Conservation (phyloP, 805 yeast genomes). For the Hanseniaspora clermontiae region DNA sequence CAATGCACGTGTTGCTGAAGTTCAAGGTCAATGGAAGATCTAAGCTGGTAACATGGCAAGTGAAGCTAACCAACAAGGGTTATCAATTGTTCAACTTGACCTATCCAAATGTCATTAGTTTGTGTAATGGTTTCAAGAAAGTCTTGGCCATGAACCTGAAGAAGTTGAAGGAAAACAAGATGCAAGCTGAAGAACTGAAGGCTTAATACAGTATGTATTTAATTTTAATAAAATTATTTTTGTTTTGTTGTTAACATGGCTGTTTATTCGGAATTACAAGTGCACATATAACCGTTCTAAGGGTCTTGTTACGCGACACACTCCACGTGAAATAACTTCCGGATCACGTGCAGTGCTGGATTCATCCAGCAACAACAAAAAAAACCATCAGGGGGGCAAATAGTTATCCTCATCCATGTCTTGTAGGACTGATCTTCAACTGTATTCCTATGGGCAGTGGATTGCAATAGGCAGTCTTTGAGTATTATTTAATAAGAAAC, state of each 20-base stretch:
- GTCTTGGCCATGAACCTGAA: slow-evolving; percentile 20
- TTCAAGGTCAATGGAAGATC: slow-evolving; percentile 68
- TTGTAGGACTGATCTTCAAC: too few relatives aligned
- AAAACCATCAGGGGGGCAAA: too few relatives aligned
- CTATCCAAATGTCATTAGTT: slow-evolving; percentile 77
- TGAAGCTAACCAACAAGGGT: slow-evolving; percentile 79
- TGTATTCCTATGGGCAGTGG: too few relatives aligned
- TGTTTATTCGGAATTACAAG: background rate
- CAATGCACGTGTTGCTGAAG: slow-evolving; percentile 85
- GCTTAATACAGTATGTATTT: background rate
- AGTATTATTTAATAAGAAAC: too few relatives aligned
- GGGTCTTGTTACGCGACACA: too few relatives aligned
- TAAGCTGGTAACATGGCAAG: slow-evolving; percentile 73
- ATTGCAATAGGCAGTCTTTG: too few relatives aligned
- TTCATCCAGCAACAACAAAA: too few relatives aligned
- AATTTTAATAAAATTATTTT: background rate
- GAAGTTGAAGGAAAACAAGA: slow-evolving; percentile 3
- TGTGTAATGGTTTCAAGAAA: slow-evolving; percentile 92
- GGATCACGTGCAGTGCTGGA: too few relatives aligned
- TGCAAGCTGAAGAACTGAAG: slow-evolving; percentile 1
- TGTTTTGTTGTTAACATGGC: background rate
- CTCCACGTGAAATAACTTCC: too few relatives aligned
- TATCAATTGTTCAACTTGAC: slow-evolving; percentile 63
- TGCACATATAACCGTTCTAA: too few relatives aligned
- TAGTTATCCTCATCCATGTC: too few relatives aligned